Evolutionary conservation across 73 alveolate species (phyloP).

Genomic region (Symbiodinium natans): DNA sequence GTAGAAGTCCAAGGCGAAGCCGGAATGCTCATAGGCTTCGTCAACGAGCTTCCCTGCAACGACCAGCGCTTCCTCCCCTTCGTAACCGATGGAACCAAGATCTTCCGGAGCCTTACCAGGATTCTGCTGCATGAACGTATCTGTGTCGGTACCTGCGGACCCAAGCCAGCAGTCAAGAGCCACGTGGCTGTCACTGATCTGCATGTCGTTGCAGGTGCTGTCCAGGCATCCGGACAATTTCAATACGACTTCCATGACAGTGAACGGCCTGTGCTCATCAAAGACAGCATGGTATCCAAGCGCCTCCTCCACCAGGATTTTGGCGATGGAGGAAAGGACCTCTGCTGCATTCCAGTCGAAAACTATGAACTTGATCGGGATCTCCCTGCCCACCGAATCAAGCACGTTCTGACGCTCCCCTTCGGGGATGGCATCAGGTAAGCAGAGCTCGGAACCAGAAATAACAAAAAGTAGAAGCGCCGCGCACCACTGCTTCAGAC

Average conservation of each 20-base stretch:
- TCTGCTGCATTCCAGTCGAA: neutral
- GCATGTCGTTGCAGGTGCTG: neutral
- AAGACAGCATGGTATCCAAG: neutral
- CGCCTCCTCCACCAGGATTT: neutral
- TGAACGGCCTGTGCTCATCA: neutral
- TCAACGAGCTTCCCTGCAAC: neutral
- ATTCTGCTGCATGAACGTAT: neutral
- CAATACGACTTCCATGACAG: neutral
- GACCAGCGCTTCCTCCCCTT: neutral
- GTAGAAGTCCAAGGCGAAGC: neutral
- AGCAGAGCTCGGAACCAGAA: neutral
- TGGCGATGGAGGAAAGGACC: neutral
- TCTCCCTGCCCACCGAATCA: neutral
- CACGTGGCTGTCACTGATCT: neutral
- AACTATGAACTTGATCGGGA: neutral
- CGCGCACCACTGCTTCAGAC: neutral
- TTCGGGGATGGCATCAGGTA: neutral
- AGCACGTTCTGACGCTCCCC: neutral
- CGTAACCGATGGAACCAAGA: neutral
- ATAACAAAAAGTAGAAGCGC: neutral
- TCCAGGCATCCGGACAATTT: neutral
- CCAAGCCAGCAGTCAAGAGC: neutral
- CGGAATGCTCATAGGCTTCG: neutral
- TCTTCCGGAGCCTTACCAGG: neutral
- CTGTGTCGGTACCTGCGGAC: neutral